Evolutionary conservation across 1,284 basidiomycete species (phyloP).

Genomic region (Ganoderma lucidum): DNA sequence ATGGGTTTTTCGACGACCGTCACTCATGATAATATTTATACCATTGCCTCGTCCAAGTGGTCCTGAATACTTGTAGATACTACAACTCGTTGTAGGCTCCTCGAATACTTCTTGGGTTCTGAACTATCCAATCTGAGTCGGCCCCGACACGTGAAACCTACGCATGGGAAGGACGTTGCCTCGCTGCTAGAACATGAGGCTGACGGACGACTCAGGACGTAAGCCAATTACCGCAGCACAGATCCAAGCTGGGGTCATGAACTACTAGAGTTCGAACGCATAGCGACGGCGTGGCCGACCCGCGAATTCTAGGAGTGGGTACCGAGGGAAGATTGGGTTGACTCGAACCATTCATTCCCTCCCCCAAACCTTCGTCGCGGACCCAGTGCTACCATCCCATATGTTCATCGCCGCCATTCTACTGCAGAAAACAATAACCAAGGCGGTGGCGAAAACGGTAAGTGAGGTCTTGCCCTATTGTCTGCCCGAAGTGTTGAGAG

Average conservation of each 20-base stretch:
- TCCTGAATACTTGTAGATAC: no score
- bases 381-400: no score
- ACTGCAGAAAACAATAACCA: not conserved
- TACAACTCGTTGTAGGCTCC: no score
- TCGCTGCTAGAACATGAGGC: not conserved
- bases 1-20: no score
- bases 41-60: no score
- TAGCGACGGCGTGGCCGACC: no score
- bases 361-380: not conserved
- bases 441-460: not conserved
- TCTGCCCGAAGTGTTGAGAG: no score
- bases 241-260: not conserved
- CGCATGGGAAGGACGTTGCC: not conserved
- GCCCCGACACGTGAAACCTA: not conserved
- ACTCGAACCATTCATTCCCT: not conserved
- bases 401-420: not conserved
- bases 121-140: not conserved
- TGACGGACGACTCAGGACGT: not conserved
- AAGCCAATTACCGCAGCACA: not conserved
- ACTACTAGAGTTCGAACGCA: no score
- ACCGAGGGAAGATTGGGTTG: not conserved
- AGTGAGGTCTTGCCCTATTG: not conserved
- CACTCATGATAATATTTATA: no score
- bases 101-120: no score
- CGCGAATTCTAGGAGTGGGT: not conserved